Conservation (phyloP, 2,329 filamentous ascomycete genomes). For the Colletotrichum chlorophyti region DNA sequence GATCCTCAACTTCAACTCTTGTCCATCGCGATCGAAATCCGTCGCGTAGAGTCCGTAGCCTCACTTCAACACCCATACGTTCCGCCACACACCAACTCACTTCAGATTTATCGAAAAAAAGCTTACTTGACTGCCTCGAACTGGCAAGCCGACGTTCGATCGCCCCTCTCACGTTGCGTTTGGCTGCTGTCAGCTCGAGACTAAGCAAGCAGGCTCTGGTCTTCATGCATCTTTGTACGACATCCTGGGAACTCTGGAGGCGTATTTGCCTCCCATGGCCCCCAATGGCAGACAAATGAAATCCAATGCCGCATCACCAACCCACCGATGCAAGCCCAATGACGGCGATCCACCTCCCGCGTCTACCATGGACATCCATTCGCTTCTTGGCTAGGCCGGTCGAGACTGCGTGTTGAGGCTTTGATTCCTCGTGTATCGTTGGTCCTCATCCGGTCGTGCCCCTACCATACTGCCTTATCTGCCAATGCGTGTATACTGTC, state of each 20-base stretch:
- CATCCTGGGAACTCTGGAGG: not conserved
- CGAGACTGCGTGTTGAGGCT: conserved; percentile 21
- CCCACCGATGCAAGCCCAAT: not conserved
- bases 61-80: too few relatives aligned
- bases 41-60: not conserved
- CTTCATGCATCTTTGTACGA: conserved; percentile 10
- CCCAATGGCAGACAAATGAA: conserved; percentile 8
- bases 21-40: not conserved
- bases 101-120: too few relatives aligned
- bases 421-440: not conserved
- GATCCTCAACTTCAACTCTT: not conserved
- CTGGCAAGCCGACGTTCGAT: too few relatives aligned
- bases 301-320: conserved; percentile 5
- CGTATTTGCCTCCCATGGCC: not conserved
- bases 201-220: conserved; percentile 15
- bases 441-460: not conserved
- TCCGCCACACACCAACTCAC: too few relatives aligned
- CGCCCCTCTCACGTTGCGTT: too few relatives aligned
- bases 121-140: too few relatives aligned
- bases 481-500: too few relatives aligned
- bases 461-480: too few relatives aligned
- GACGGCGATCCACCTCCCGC: not conserved
- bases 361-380: not conserved
- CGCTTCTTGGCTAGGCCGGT: conserved; percentile 3
- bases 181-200: not conserved